Percentiles rank a stretch among this genome's conserved stretches.
These are phyloP conservation scores for Colletotrichum graminicola DNA, from an alignment of 2,329 filamentous ascomycete genomes.

Conservation along the genomic window DNA sequence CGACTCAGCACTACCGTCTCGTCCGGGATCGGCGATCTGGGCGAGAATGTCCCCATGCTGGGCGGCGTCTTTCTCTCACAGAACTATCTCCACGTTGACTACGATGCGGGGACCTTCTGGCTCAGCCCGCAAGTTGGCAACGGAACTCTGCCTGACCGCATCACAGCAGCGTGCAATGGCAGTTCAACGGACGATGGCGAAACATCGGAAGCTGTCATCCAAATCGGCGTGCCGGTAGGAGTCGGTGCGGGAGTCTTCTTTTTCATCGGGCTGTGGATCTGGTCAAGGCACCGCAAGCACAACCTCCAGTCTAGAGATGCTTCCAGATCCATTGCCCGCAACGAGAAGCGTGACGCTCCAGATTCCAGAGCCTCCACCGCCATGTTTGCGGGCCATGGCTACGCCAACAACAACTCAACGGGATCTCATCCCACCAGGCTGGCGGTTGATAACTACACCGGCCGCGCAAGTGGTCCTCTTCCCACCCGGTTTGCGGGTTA, in stretches of 20 bases:
- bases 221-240: slow-evolving; percentile 30
- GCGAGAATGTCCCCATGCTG: slow-evolving; percentile 39
- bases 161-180: slow-evolving; percentile 35
- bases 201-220: slow-evolving; percentile 9
- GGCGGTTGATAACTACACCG: background rate
- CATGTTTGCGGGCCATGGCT: slow-evolving; percentile 21
- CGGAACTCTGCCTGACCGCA: slow-evolving; percentile 31
- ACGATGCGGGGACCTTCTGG: slow-evolving; percentile 39
- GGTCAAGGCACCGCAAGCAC: slow-evolving; percentile 27
- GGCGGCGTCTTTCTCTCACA: slow-evolving; percentile 42
- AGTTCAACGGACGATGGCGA: background rate
- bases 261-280: slow-evolving; percentile 25
- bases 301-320: background rate
- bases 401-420: background rate
- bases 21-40: slow-evolving; percentile 39
- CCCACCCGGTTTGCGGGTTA: slow-evolving; percentile 16
- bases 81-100: slow-evolving; percentile 42
- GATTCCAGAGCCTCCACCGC: slow-evolving; percentile 37
- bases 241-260: slow-evolving; percentile 25
- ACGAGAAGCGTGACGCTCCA: slow-evolving; percentile 36
- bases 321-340: slow-evolving; percentile 28
- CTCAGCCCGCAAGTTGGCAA: slow-evolving; percentile 40
- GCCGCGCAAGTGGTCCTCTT: slow-evolving; percentile 5
- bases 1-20: slow-evolving; percentile 33
- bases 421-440: too few species aligned